Evolutionary conservation across 1,284 basidiomycete species (phyloP).

Genomic region (Cryptococcus sp.): DNA sequence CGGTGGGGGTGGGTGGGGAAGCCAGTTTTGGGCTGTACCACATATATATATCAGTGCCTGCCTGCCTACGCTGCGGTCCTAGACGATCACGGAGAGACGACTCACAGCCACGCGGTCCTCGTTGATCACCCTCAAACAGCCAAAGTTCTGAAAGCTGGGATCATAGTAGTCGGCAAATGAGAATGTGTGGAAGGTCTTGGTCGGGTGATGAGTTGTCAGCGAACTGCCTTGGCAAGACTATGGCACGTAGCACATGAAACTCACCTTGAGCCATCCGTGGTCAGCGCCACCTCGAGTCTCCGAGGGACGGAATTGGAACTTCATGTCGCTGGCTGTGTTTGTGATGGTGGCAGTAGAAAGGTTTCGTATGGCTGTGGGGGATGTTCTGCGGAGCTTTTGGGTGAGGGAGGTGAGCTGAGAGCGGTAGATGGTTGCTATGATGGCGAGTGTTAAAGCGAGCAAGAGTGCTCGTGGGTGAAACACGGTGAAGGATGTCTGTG

Average conservation of each 20-base stretch:
- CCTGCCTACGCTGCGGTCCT: background rate
- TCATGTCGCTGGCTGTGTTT: conserved; percentile 9
- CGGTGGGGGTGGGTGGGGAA: conserved; percentile 82
- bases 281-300: conserved; percentile 72
- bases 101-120: conserved; percentile 74
- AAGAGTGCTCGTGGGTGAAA: conserved; percentile 2
- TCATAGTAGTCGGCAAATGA: conserved; percentile 74
- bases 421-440: conserved; percentile 2
- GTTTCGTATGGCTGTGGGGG: background rate
- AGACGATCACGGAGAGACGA: background rate
- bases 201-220: background rate
- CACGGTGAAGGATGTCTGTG: background rate
- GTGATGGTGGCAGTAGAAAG: background rate
- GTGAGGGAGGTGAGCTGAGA: background rate
- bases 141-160: conserved; percentile 43
- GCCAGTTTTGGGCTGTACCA: conserved; percentile 58
- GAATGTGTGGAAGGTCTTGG: conserved; percentile 81
- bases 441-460: conserved; percentile 7
- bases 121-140: conserved; percentile 62
- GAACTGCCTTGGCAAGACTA: background rate
- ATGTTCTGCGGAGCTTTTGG: background rate
- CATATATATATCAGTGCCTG: background rate
- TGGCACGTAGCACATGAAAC: too few relatives aligned
- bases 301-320: conserved; percentile 55
- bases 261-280: conserved; percentile 85